Conservation (phyloP, 106 monocot genomes). For the Platanthera guangdongensis region DNA sequence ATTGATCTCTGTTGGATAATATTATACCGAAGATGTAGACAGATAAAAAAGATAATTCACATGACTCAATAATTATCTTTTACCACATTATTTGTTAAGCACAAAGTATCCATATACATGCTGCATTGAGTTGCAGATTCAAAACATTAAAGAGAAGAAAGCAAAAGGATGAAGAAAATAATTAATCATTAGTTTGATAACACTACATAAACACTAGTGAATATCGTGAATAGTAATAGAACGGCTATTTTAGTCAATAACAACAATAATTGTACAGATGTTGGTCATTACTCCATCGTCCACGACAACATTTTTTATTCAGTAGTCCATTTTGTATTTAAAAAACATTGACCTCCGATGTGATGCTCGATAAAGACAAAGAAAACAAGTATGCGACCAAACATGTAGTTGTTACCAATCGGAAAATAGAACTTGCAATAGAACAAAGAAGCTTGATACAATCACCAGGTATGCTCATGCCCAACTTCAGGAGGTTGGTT, state of each 20-base stretch:
- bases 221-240: not conserved
- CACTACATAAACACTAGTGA: not conserved
- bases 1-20: slow-evolving; percentile 57
- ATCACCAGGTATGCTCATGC: no score
- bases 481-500: no score
- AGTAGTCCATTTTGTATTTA: no score
- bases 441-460: no score
- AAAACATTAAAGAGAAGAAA: slow-evolving; percentile 2
- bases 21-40: not conserved
- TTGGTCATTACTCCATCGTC: no score
- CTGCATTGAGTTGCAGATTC: not conserved
- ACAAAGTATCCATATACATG: not conserved
- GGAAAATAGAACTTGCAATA: no score
- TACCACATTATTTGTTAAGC: not conserved
- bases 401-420: no score
- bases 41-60: not conserved
- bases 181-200: not conserved
- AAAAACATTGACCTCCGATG: no score
- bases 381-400: no score
- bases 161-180: not conserved
- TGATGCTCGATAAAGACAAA: no score
- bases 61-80: not conserved
- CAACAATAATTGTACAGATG: no score
- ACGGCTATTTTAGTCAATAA: not conserved
- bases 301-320: no score